These are phyloP conservation scores for Chaetomium sp. DNA, from an alignment of 2,329 filamentous ascomycete genomes.

Conservation along the genomic window DNA sequence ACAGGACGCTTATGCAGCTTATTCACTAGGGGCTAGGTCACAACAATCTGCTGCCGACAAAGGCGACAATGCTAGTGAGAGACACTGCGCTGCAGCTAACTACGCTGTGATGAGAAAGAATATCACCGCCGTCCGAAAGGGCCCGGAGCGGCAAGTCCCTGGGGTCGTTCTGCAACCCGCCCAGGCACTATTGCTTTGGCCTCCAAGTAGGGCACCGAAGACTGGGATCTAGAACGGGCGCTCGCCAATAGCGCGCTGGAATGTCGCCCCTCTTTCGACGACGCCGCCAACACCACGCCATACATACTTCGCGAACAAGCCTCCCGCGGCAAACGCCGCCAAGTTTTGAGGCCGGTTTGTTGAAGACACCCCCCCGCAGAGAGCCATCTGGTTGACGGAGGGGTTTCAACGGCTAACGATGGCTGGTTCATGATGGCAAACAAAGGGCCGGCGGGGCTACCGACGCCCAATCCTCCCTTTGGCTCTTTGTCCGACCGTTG, in stretches of 20 bases:
- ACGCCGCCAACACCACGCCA: not conserved
- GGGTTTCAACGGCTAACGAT: slow-evolving; percentile 7
- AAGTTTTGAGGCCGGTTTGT: not conserved
- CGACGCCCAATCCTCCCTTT: not conserved
- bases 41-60: slow-evolving; percentile 35
- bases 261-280: slow-evolving; percentile 8
- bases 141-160: slow-evolving; percentile 71
- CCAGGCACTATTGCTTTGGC: slow-evolving; percentile 54
- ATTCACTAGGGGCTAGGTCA: slow-evolving; percentile 50
- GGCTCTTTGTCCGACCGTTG: slow-evolving; percentile 11
- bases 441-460: slow-evolving; percentile 21
- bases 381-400: slow-evolving; percentile 12
- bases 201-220: slow-evolving; percentile 41
- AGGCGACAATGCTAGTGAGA: slow-evolving; percentile 44
- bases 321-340: not conserved
- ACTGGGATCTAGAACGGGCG: slow-evolving; percentile 11
- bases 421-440: slow-evolving; percentile 13
- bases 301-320: not conserved
- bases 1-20: slow-evolving; percentile 78
- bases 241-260: not conserved
- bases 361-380: not conserved
- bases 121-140: slow-evolving; percentile 64
- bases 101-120: slow-evolving; percentile 67
- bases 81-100: slow-evolving; percentile 78
- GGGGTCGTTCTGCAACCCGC: slow-evolving; percentile 73